Conservation (phyloP, 2,329 filamentous ascomycete species). For the Rhynchosporium secalis region DNA sequence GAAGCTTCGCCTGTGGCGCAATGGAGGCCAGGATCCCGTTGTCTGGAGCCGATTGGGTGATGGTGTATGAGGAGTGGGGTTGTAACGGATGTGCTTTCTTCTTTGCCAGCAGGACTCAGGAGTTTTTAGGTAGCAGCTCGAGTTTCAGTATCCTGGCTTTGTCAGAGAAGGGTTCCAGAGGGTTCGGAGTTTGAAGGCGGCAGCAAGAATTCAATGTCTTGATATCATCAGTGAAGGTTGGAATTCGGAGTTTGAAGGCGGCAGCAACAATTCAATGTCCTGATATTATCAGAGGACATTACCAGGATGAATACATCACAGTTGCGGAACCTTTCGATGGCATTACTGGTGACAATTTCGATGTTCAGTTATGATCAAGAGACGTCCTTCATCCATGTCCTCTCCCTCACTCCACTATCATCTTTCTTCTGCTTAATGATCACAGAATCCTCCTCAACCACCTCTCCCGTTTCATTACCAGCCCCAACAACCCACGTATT, state of each 20-base stretch:
- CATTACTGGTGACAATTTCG: not conserved
- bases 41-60: constrained; percentile 3
- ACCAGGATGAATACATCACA: too few relatives aligned
- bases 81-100: not conserved
- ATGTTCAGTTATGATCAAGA: not conserved
- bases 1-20: not conserved
- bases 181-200: too few relatives aligned
- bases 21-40: not conserved
- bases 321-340: too few relatives aligned
- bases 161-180: too few relatives aligned
- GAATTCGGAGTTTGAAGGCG: too few relatives aligned
- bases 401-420: not conserved
- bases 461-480: constrained; percentile 36
- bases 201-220: too few relatives aligned
- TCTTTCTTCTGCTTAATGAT: constrained; percentile 12
- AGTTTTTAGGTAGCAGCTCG: too few relatives aligned
- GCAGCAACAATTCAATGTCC: too few relatives aligned
- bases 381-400: constrained; percentile 2
- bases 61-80: not conserved
- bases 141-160: too few relatives aligned
- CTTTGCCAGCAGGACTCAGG: not conserved
- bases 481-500: constrained; percentile 68
- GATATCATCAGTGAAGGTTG: too few relatives aligned
- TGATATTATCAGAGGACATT: too few relatives aligned
- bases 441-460: constrained; percentile 2